phyloP scores from a whole-genome alignment of 192 early-diverging fungal genomes.

The Dissophora globulifera region DNA sequence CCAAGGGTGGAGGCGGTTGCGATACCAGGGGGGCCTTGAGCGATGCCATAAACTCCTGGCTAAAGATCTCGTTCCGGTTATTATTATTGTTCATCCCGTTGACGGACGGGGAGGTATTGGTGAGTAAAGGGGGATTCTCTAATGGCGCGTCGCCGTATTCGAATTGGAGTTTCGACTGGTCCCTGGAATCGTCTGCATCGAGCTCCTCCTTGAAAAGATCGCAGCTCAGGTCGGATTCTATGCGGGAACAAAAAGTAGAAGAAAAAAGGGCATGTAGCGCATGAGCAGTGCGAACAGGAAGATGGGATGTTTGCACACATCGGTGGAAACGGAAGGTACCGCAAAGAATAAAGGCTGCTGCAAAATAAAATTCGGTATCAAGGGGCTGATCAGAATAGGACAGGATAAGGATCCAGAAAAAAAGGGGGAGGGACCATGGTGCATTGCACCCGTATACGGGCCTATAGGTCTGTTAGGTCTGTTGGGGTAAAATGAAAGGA shows the following conservation, averaged over 20 bases:
- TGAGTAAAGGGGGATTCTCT: background rate
- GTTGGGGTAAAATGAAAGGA: conserved; percentile 18
- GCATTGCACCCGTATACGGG: background rate
- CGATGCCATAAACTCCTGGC: conserved; percentile 34
- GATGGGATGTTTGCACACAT: no score
- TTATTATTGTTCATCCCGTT: conserved; percentile 2
- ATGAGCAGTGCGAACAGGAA: no score
- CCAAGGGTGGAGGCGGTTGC: conserved; percentile 19
- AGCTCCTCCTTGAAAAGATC: conserved; percentile 52
- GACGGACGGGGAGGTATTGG: background rate
- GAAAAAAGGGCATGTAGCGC: no score
- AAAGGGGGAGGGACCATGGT: background rate
- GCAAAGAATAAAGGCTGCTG: no score
- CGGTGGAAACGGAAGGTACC: no score
- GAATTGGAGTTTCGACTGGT: conserved; percentile 20
- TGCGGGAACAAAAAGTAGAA: background rate
- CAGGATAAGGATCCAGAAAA: background rate
- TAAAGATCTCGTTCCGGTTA: conserved; percentile 36
- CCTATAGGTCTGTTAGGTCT: background rate
- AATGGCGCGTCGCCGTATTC: conserved; percentile 4
- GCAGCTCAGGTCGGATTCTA: conserved; percentile 49
- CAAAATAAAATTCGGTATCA: no score
- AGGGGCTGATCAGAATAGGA: background rate
- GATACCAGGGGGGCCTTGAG: conserved; percentile 19
- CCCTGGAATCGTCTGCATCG: conserved; percentile 24